Conservation (phyloP, 495 filamentous ascomycete genomes). For the Pyronema omphalodes region DNA sequence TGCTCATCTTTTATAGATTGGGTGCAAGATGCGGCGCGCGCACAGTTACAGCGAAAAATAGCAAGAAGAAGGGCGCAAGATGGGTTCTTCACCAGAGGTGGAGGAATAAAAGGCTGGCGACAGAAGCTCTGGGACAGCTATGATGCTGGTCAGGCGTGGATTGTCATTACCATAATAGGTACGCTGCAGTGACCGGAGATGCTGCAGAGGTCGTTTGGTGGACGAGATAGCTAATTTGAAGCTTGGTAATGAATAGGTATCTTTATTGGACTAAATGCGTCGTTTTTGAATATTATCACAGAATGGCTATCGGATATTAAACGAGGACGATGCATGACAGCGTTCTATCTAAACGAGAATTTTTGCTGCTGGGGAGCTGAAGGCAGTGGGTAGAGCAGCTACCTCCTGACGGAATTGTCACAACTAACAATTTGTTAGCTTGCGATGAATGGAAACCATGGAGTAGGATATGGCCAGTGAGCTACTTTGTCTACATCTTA, state of each 20-base stretch:
- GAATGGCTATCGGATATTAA: conserved; percentile 97
- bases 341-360: conserved; percentile 92
- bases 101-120: conserved; percentile 53
- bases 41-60: conserved; percentile 57
- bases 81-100: conserved; percentile 57
- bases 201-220: not conserved
- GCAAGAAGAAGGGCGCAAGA: conserved; percentile 52
- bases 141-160: conserved; percentile 94
- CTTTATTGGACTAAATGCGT: conserved; percentile 84
- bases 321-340: conserved; percentile 79
- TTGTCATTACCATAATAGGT: conserved; percentile 85
- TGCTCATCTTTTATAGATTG: conserved; percentile 42
- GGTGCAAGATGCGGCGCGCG: conserved; percentile 92
- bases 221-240: not conserved
- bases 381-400: conserved; percentile 36
- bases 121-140: conserved; percentile 70
- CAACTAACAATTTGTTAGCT: conserved; percentile 28
- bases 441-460: conserved; percentile 83
- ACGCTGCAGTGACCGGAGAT: not conserved
- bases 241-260: conserved; percentile 31
- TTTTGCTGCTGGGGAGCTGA: conserved; percentile 98
- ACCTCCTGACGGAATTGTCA: not conserved
- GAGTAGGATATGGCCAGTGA: conserved; percentile 58
- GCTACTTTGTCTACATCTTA: conserved; percentile 76
- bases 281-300: conserved; percentile 84